Base-by-base conservation (phyloP, 768 basidiomycete species). In the Udeniomyces megalosporus region DNA sequence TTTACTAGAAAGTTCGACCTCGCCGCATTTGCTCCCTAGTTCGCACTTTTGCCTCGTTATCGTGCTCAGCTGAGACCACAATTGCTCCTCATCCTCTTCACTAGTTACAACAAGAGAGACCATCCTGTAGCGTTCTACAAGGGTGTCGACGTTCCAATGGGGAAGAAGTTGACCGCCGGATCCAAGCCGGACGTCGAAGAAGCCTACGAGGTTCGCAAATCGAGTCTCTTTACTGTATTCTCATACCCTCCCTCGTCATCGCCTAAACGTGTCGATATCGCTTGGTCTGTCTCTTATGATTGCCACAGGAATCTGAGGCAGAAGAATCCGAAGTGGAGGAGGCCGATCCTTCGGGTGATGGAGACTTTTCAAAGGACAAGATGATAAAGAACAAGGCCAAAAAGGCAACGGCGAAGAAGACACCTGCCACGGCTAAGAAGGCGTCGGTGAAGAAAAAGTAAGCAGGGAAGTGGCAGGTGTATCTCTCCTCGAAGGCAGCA, bases 91-190 rank as follows among this genome's bases (percentile, higher is more conserved):
- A n/a, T n/a, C n/a, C n/a, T 47, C 2, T 22, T 22, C 45, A 31
- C 4, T 68, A 93, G 89, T 70, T 99, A 95, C 75, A 97, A 97
- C 73, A 76, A 82, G 10, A 73, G 75, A 17, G 89, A 91, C 46
- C 93, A 97, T 71, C 95, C 95, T 0, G 86, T 99, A 68, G 82
- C 95, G 0, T 97, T 93, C 80, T 83, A 96, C 74, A 92, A 90
- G 69, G 88, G 84, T 3, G 76, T 79, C 65, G 85, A 86, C 20
- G 88, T 85, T 71, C 76, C 70, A 4, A 82, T 84, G 1, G 62
- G 67, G 24, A 92, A 89, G 80, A 92, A 85, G 69, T 77, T 92
- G 44, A 80, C 82, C 1, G 75, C 74, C 48, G 66, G 82, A 3
- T 80, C 85, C 4, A 81, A 81, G 11, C 90, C 93, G 0, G 93